Conservation (phyloP, 257 asterid species). For the Penstemon davidsonii region DNA sequence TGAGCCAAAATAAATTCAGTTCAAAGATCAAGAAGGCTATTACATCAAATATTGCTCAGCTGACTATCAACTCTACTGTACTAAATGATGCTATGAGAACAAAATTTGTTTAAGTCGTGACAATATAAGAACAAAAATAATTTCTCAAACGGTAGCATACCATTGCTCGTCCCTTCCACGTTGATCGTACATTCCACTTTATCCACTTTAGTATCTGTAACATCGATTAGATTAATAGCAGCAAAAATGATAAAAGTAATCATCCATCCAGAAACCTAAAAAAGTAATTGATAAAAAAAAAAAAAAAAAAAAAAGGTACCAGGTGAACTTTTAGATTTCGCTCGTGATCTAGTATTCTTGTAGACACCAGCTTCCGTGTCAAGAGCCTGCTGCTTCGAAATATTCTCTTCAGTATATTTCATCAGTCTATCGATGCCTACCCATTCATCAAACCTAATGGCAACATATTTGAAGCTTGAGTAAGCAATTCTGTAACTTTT, state of each 20-base stretch:
- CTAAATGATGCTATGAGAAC: too few species aligned
- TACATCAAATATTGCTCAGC: too few species aligned
- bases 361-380: slow-evolving; percentile 78
- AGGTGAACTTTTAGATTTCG: slow-evolving; percentile 71
- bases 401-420: slow-evolving; percentile 77
- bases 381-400: slow-evolving; percentile 70
- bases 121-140: neutral
- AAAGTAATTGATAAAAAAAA: slow-evolving; percentile 16
- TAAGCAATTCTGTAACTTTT: slow-evolving; percentile 29
- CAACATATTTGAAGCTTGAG: slow-evolving; percentile 32
- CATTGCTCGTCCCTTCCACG: slow-evolving; percentile 45
- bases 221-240: slow-evolving; percentile 27
- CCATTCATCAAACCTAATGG: slow-evolving; percentile 97
- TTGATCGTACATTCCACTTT: slow-evolving; percentile 31
- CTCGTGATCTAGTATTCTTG: slow-evolving; percentile 62
- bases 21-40: too few species aligned
- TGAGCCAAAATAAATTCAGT: neutral
- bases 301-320: slow-evolving; percentile 38
- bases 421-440: slow-evolving; percentile 80
- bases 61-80: too few species aligned
- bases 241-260: slow-evolving; percentile 24
- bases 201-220: slow-evolving; percentile 61
- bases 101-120: too few species aligned
- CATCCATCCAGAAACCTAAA: slow-evolving; percentile 10
- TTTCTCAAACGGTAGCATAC: slow-evolving; percentile 33